A percentile compares a stretch with the other conserved stretches of the same genome.
These are phyloP conservation scores for Metschnikowia drakensbergensis DNA, from an alignment of 805 yeast species.

Conservation along the genomic window DNA sequence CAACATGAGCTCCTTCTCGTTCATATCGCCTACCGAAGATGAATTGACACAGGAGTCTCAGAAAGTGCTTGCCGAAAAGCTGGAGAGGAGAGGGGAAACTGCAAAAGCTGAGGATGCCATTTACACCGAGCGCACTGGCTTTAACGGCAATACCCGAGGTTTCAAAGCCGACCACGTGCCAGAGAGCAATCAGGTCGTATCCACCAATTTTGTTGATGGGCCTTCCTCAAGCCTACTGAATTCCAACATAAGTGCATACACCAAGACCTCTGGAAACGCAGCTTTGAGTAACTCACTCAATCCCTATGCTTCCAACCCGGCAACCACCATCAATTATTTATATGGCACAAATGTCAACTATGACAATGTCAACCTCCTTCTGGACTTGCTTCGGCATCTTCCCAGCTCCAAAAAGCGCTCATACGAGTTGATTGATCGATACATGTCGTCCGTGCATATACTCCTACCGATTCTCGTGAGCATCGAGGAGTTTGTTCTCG, in stretches of 20 bases:
- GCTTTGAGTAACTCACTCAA: conserved; percentile 22
- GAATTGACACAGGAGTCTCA: not conserved
- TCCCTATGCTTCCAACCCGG: conserved; percentile 32
- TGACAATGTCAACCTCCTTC: conserved; percentile 31
- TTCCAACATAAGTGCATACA: not conserved
- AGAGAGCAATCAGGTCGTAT: conserved; percentile 1
- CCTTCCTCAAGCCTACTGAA: conserved; percentile 8
- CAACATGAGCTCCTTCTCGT: conserved; percentile 30
- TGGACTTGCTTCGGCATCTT: conserved; percentile 39
- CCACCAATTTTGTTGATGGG: conserved; percentile 19
- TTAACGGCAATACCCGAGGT: conserved; percentile 4
- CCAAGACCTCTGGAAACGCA: not conserved
- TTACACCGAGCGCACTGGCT: conserved; percentile 1
- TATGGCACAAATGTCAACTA: conserved; percentile 40
- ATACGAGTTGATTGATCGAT: conserved; percentile 45
- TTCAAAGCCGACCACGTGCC: not conserved
- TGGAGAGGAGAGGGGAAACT: not conserved
- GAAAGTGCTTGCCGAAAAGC: not conserved
- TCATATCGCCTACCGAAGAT: conserved; percentile 1
- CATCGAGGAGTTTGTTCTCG: conserved; percentile 38
- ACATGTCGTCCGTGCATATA: conserved; percentile 51
- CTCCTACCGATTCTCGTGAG: conserved; percentile 51
- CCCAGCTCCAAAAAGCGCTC: conserved; percentile 44
- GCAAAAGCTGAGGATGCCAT: not conserved
- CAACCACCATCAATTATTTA: conserved; percentile 30